These are phyloP conservation scores for Darksidea phi DNA, from an alignment of 495 filamentous ascomycete species.

Conservation along the genomic window DNA sequence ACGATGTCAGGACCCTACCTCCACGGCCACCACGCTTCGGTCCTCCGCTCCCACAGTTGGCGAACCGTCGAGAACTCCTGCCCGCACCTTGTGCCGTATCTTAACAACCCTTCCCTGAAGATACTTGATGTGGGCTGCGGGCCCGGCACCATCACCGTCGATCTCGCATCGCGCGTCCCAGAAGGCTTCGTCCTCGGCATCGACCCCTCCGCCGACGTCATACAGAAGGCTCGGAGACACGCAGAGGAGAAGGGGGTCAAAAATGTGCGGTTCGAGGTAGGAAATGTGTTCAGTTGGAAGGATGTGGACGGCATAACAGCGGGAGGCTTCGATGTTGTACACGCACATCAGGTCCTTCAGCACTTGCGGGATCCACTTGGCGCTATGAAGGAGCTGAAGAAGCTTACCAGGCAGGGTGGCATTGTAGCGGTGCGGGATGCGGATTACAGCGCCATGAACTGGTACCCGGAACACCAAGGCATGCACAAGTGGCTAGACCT, in stretches of 20 bases:
- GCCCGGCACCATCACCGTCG: constrained; percentile 57
- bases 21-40: constrained; percentile 52
- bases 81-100: constrained; percentile 51
- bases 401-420: constrained; percentile 25
- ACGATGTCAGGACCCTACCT: constrained; percentile 44
- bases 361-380: constrained; percentile 31
- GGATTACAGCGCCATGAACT: constrained; percentile 43
- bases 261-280: constrained; percentile 50
- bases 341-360: constrained; percentile 33
- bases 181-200: constrained; percentile 47
- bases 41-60: constrained; percentile 52
- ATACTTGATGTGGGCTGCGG: constrained; percentile 62
- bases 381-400: constrained; percentile 28
- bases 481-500: constrained; percentile 47
- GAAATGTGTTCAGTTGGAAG: constrained; percentile 43
- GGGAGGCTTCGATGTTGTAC: constrained; percentile 33
- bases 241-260: constrained; percentile 43
- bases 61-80: constrained; percentile 55
- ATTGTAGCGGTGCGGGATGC: constrained; percentile 39
- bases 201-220: constrained; percentile 40
- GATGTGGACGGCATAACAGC: constrained; percentile 11
- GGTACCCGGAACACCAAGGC: constrained; percentile 48
- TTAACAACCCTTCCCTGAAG: constrained; percentile 46
- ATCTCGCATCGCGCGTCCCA: constrained; percentile 50
- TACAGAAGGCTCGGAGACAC: constrained; percentile 45